phyloP scores from a whole-genome alignment of 2,329 filamentous ascomycete species.

The Neocucurbitaria cava region DNA sequence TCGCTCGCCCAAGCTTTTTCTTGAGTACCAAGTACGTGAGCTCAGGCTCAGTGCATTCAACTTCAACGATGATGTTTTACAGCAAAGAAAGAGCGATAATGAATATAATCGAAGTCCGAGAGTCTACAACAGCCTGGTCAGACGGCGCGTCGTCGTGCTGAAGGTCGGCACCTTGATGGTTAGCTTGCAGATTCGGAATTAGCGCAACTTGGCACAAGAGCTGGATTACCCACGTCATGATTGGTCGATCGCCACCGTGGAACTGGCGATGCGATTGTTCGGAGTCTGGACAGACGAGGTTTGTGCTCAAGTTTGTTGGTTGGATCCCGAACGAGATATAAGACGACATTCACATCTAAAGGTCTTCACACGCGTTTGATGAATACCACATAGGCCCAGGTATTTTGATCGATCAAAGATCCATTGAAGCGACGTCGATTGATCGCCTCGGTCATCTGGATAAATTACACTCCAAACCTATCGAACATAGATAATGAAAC shows the following conservation, averaged over 20 bases:
- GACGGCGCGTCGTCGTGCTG: constrained; percentile 7
- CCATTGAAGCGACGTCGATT: neutral
- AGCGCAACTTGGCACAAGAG: neutral
- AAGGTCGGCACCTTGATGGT: constrained; percentile 23
- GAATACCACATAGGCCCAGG: too few species aligned
- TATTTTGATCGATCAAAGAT: neutral
- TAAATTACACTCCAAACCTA: neutral
- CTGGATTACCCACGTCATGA: constrained; percentile 6
- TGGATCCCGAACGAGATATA: too few species aligned
- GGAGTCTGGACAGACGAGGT: too few species aligned
- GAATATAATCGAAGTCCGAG: neutral
- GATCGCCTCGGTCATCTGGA: neutral
- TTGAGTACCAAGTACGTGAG: neutral
- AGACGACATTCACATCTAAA: too few species aligned
- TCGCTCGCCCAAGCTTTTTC: constrained; percentile 14
- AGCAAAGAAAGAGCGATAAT: neutral
- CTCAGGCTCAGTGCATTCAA: neutral
- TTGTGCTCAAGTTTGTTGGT: too few species aligned
- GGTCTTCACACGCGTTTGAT: too few species aligned
- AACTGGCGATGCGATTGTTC: too few species aligned
- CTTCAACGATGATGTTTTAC: neutral
- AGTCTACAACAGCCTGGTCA: constrained; percentile 1
- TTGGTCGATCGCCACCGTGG: constrained; percentile 8
- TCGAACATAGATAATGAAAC: neutral
- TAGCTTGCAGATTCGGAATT: constrained; percentile 2